These are phyloP conservation scores for Boletus eberwhitei DNA, from an alignment of 768 basidiomycete species.

Conservation along the genomic window DNA sequence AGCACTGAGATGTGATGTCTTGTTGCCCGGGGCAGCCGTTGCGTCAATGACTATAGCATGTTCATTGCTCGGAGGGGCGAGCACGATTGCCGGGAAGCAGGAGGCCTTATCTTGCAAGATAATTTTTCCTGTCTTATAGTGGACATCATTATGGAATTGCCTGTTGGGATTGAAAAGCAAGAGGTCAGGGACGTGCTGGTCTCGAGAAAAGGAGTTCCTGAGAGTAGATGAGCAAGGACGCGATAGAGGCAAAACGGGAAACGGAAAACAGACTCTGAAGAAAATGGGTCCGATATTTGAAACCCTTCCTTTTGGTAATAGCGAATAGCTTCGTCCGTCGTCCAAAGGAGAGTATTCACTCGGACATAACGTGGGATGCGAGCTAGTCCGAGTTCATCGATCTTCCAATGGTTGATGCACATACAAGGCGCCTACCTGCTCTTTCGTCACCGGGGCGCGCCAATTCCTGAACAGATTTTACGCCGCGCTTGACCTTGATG, in stretches of 20 bases:
- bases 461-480: slow-evolving; percentile 59
- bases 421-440: slow-evolving; percentile 47
- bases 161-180: slow-evolving; percentile 69
- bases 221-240: slow-evolving; percentile 1
- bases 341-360: slow-evolving; percentile 72
- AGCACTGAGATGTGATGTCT: slow-evolving; percentile 91
- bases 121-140: slow-evolving; percentile 75
- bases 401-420: neutral
- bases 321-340: slow-evolving; percentile 58
- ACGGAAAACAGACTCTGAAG: slow-evolving; percentile 41
- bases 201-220: slow-evolving; percentile 65
- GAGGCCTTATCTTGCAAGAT: slow-evolving; percentile 98
- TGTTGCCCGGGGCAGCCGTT: slow-evolving; percentile 96
- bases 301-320: slow-evolving; percentile 58
- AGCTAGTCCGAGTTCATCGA: slow-evolving; percentile 36
- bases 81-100: slow-evolving; percentile 88
- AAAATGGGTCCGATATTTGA: slow-evolving; percentile 46
- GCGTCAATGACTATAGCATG: slow-evolving; percentile 78
- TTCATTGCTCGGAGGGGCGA: slow-evolving; percentile 61
- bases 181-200: slow-evolving; percentile 80
- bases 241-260: neutral
- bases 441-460: slow-evolving; percentile 58
- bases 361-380: slow-evolving; percentile 82
- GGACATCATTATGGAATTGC: slow-evolving; percentile 65
- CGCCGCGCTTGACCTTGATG: slow-evolving; percentile 75